These are phyloP conservation scores for Exophiala calicioides DNA, from an alignment of 2,329 filamentous ascomycete species.

Conservation along the genomic window DNA sequence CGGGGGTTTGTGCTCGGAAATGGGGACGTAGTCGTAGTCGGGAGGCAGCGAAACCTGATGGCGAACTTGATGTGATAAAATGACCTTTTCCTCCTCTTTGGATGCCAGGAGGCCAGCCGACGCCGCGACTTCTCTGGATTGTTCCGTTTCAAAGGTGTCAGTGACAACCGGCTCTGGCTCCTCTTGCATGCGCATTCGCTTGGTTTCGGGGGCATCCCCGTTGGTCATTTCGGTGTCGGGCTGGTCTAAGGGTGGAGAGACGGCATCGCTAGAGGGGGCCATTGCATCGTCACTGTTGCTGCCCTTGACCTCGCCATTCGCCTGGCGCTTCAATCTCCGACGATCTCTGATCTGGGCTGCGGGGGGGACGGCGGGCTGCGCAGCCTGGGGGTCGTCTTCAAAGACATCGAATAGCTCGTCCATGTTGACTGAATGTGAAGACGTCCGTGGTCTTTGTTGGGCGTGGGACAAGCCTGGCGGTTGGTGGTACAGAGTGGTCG, in stretches of 20 bases:
- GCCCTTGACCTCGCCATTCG: slow-evolving; percentile 74
- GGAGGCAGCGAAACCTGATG: slow-evolving; percentile 95
- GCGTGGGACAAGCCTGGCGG: no score
- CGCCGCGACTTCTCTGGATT: slow-evolving; percentile 84
- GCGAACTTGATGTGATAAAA: slow-evolving; percentile 94
- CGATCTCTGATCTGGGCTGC: slow-evolving; percentile 54
- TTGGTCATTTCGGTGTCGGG: slow-evolving; percentile 27
- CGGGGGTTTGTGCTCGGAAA: slow-evolving; percentile 90
- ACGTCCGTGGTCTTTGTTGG: background rate
- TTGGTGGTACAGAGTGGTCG: no score
- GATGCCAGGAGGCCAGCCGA: slow-evolving; percentile 67
- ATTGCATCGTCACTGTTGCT: slow-evolving; percentile 15
- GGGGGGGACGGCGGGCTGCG: slow-evolving; percentile 34
- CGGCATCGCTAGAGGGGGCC: slow-evolving; percentile 6
- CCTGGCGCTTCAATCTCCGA: slow-evolving; percentile 77
- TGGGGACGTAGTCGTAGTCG: slow-evolving; percentile 91
- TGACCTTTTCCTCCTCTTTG: slow-evolving; percentile 69
- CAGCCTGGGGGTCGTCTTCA: slow-evolving; percentile 63
- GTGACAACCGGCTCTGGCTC: slow-evolving; percentile 80
- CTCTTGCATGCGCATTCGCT: slow-evolving; percentile 54
- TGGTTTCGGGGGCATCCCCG: slow-evolving; percentile 44
- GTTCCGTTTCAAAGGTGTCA: slow-evolving; percentile 91
- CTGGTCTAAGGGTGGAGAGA: slow-evolving; percentile 10
- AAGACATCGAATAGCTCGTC: slow-evolving; percentile 84
- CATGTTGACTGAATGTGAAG: slow-evolving; percentile 55